phyloP scores from a whole-genome alignment of 208 protist genomes.

The Crithidia brevicula region DNA sequence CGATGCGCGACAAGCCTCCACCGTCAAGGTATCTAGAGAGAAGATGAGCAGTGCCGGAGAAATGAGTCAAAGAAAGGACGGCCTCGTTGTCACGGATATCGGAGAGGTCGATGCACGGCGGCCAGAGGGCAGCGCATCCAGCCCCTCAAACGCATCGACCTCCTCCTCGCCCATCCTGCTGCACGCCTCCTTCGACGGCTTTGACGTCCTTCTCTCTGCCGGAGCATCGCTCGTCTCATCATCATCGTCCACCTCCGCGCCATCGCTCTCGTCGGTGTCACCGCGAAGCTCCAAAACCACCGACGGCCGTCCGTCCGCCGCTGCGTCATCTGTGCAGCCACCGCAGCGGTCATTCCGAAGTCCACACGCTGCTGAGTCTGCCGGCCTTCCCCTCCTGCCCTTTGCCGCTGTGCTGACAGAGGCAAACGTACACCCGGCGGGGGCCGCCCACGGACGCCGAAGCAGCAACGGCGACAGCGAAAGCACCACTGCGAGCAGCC shows the following conservation, averaged over 20 bases:
- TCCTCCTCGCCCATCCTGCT: slow-evolving; percentile 12
- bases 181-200: slow-evolving; percentile 7
- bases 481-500: no score
- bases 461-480: no score
- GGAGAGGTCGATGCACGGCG: no score
- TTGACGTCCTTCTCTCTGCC: background rate
- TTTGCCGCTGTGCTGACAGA: no score
- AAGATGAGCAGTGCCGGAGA: background rate
- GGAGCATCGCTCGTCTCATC: background rate
- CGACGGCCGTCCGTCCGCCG: no score
- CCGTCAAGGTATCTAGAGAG: background rate
- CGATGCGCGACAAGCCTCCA: background rate
- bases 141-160: background rate
- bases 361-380: no score
- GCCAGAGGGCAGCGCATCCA: no score
- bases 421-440: no score
- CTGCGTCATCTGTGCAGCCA: background rate
- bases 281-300: background rate
- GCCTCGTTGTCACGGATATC: no score
- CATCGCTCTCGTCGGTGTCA: background rate
- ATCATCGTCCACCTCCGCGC: background rate
- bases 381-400: no score
- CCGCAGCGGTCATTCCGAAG: no score
- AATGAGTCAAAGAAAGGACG: background rate
- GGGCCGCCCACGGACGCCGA: no score